phyloP scores from a whole-genome alignment of 2,329 filamentous ascomycete species.

The Capronia americana region DNA sequence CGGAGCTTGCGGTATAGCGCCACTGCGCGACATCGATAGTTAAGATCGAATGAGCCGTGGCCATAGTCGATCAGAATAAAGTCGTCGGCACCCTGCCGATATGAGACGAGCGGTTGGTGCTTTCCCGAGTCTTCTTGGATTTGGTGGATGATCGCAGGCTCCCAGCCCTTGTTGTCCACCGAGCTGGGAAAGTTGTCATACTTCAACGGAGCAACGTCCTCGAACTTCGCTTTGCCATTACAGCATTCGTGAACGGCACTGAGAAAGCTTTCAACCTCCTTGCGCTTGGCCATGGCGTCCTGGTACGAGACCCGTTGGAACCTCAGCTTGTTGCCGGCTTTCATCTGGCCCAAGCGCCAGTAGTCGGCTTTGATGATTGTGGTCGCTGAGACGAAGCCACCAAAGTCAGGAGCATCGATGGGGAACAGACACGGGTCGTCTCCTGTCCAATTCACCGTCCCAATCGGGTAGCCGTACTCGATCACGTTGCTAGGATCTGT shows the following conservation, averaged over 20 bases:
- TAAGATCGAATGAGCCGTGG: conserved; percentile 62
- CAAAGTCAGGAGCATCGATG: conserved; percentile 65
- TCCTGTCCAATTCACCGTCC: conserved; percentile 66
- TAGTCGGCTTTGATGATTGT: conserved; percentile 64
- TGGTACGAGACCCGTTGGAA: conserved; percentile 60
- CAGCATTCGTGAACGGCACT: conserved; percentile 51
- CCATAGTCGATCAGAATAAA: conserved; percentile 66
- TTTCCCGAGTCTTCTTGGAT: conserved; percentile 43
- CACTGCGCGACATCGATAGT: conserved; percentile 63
- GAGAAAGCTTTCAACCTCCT: conserved; percentile 55
- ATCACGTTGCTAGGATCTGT: conserved; percentile 63
- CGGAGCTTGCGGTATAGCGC: conserved; percentile 59
- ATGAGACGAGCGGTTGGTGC: conserved; percentile 50
- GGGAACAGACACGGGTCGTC: conserved; percentile 67
- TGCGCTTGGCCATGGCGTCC: conserved; percentile 56
- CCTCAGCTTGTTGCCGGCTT: conserved; percentile 62
- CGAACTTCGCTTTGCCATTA: conserved; percentile 43
- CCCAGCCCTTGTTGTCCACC: conserved; percentile 37
- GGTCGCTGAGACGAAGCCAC: conserved; percentile 64
- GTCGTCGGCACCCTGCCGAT: conserved; percentile 56
- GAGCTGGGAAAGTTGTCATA: conserved; percentile 38
- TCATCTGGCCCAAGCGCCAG: conserved; percentile 68
- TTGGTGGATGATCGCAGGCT: conserved; percentile 45
- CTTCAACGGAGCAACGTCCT: conserved; percentile 44
- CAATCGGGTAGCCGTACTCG: conserved; percentile 66